These are phyloP conservation scores for Salvia sclarea DNA, from an alignment of 305 asterid species.

Conservation along the genomic window DNA sequence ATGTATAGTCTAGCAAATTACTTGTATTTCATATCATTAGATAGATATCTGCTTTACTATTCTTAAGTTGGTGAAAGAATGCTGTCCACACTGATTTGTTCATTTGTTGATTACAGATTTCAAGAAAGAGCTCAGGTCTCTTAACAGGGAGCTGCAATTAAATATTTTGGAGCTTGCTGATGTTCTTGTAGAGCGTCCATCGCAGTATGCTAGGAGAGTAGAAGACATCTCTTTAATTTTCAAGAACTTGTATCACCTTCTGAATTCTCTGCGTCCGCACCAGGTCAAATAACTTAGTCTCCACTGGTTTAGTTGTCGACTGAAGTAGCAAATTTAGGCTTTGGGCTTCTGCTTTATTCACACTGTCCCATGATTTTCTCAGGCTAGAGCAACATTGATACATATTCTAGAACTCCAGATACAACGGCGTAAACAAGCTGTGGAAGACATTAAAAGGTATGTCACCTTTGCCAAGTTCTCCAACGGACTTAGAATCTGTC, in stretches of 20 bases:
- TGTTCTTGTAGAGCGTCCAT: constrained; percentile 90
- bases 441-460: constrained; percentile 91
- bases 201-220: constrained; percentile 93
- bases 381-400: constrained; percentile 95
- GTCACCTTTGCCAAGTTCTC: constrained; percentile 5
- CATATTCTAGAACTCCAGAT: constrained; percentile 93
- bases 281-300: constrained; percentile 54
- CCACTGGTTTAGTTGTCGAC: neutral
- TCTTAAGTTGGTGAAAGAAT: neutral
- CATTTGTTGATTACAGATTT: constrained; percentile 48
- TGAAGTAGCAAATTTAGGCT: constrained; percentile 11
- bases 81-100: constrained; percentile 26
- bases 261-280: constrained; percentile 90
- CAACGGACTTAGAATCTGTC: neutral
- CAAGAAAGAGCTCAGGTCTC: constrained; percentile 86
- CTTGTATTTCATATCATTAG: too few species aligned
- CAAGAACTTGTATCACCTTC: constrained; percentile 90
- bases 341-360: constrained; percentile 27
- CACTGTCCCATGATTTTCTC: constrained; percentile 25
- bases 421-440: constrained; percentile 85
- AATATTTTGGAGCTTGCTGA: constrained; percentile 91
- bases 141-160: constrained; percentile 83
- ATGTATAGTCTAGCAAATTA: too few species aligned
- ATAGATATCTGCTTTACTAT: too few species aligned
- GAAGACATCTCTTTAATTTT: constrained; percentile 88